A percentile compares a stretch with the other conserved stretches of the same genome.
Conservation (phyloP, 257 asterid genomes). For the Petrea volubilis region DNA sequence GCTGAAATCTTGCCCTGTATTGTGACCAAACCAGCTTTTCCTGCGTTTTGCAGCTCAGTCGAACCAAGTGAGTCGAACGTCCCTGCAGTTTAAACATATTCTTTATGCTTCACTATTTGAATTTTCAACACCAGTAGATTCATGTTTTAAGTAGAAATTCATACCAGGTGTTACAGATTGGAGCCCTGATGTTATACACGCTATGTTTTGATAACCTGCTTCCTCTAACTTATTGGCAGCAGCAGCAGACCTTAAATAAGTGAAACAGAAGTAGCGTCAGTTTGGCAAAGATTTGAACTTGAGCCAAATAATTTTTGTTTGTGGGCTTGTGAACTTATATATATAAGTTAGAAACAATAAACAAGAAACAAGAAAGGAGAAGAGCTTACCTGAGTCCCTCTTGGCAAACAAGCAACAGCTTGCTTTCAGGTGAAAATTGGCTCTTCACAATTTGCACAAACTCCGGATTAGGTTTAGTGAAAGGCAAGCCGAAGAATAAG, state of each 20-base stretch:
- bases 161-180: slow-evolving; percentile 78
- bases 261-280: not conserved
- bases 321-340: not conserved
- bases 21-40: slow-evolving; percentile 85
- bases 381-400: slow-evolving; percentile 75
- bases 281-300: not conserved
- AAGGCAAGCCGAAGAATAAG: slow-evolving; percentile 79
- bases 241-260: slow-evolving; percentile 64
- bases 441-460: slow-evolving; percentile 67
- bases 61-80: slow-evolving; percentile 82
- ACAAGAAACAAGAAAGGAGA: not conserved
- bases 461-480: slow-evolving; percentile 78
- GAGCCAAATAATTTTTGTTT: no score
- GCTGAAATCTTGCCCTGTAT: slow-evolving; percentile 90
- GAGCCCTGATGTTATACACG: slow-evolving; percentile 90
- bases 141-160: slow-evolving; percentile 17
- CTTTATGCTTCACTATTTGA: not conserved
- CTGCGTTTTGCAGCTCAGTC: slow-evolving; percentile 89
- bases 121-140: not conserved
- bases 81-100: slow-evolving; percentile 39
- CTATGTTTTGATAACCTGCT: slow-evolving; percentile 72
- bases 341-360: no score
- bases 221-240: slow-evolving; percentile 73
- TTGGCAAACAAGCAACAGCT: slow-evolving; percentile 90
- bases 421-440: slow-evolving; percentile 74